Base-by-base conservation (phyloP, 305 asterid species). In the Fraxinus nigra region DNA sequence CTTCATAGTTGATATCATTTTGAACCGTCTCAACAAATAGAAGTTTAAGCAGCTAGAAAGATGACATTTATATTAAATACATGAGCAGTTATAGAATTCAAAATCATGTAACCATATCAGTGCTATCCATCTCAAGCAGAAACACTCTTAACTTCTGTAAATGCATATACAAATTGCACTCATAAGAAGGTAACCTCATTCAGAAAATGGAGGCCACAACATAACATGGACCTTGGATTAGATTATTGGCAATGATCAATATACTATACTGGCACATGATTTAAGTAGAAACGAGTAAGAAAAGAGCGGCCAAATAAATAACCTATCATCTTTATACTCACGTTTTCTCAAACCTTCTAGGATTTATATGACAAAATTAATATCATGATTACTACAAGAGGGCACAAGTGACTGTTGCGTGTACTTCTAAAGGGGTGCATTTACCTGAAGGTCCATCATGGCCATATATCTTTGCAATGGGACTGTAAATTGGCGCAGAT, bases 361-460 rank as follows among this genome's bases (percentile, higher is more conserved):
- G 22, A 69, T 13, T 30, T 11, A 69, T 69, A 69, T 69, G 34
- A 13, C 40, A 69, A 30, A 69, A 13, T 69, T 30, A 30, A 24
- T 9, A 34, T 9, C 51, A 5, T 16, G 70, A 26, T 79, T 63
- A 61, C 37, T 33, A 26, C 10, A 18, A 37, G 43, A 54, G 40
- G 54, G 67, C 24, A 56, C 69, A 78, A 13, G 74, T 30, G 37
- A 22, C 38, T 30, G 13, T 13, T 34, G 32, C 32, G 38, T 7
- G 7, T 6, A 18, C 20, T 8, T 37, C 14, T 14, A 18, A 67
- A 43, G 56, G 18, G 30, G 72, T 74, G 78, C 61, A 14, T 75
- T 73, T 87, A 95, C 98, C 95, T 95, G 98, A 84, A 95, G 99
- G 85, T 93, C 98, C 99, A 93, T 92, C 99, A 95, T 92, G 48